Percentiles rank a stretch among this genome's conserved stretches.
Evolutionary conservation across 1,139 yeast species (phyloP).

Genomic region (Nakaseomyces glabratus): DNA sequence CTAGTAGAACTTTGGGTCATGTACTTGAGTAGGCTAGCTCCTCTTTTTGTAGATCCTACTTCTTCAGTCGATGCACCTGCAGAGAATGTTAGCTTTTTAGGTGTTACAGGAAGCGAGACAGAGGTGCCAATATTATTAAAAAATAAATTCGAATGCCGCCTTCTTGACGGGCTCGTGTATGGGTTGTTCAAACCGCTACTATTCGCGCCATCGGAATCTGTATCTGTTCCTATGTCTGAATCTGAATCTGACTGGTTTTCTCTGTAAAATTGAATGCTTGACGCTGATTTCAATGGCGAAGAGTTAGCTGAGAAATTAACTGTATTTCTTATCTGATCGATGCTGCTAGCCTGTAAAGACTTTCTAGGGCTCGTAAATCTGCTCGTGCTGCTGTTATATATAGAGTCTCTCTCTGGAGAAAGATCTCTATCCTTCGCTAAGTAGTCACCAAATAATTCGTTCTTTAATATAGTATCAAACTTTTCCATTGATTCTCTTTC

Average conservation of each 20-base stretch:
- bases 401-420: conserved; percentile 1
- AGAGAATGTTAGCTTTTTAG: conserved; percentile 21
- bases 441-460: conserved; percentile 86
- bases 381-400: neutral
- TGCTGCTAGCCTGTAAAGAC: conserved; percentile 11
- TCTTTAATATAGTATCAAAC: conserved; percentile 74
- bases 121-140: neutral
- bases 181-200: conserved; percentile 12
- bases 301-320: neutral
- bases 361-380: neutral
- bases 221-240: conserved; percentile 1
- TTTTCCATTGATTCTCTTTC: conserved; percentile 82
- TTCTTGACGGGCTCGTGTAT: conserved; percentile 17
- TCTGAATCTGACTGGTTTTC: conserved; percentile 4
- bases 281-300: conserved; percentile 3
- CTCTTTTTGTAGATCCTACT: conserved; percentile 13
- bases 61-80: conserved; percentile 4
- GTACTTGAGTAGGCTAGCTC: conserved; percentile 56
- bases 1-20: conserved; percentile 58
- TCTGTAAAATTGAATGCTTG: conserved; percentile 1
- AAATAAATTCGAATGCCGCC: conserved; percentile 15
- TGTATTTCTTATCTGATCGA: conserved; percentile 27
- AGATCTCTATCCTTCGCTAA: conserved; percentile 31
- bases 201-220: conserved; percentile 4
- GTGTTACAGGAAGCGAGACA: conserved; percentile 34